These are phyloP conservation scores for Schizosaccharomyces versatilis DNA, from an alignment of 1,139 yeast genomes.

Conservation along the genomic window DNA sequence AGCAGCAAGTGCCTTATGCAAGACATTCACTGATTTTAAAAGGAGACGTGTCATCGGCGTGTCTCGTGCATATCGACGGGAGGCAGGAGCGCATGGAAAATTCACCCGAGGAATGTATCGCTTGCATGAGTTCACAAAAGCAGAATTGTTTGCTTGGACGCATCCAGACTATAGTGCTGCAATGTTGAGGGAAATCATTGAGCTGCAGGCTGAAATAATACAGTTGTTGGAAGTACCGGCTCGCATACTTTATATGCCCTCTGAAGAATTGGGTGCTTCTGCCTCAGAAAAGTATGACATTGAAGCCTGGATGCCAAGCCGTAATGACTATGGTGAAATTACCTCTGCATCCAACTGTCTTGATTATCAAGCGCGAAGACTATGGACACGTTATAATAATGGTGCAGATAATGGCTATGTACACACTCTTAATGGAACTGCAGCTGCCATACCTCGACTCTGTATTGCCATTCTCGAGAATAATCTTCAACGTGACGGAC, in stretches of 20 bases:
- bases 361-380: slow-evolving; percentile 71
- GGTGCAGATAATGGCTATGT: slow-evolving; percentile 25
- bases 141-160: slow-evolving; percentile 69
- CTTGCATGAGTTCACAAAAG: slow-evolving; percentile 95
- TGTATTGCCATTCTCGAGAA: slow-evolving; percentile 76
- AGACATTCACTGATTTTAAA: slow-evolving; percentile 21
- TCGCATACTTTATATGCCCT: slow-evolving; percentile 70
- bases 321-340: slow-evolving; percentile 81
- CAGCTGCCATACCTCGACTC: slow-evolving; percentile 83
- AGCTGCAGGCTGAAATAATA: slow-evolving; percentile 44
- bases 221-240: slow-evolving; percentile 54
- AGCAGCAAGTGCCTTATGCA: slow-evolving; percentile 41
- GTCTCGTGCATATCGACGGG: slow-evolving; percentile 78
- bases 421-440: slow-evolving; percentile 85
- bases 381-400: slow-evolving; percentile 35
- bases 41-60: slow-evolving; percentile 46
- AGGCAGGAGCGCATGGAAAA: slow-evolving; percentile 89
- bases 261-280: slow-evolving; percentile 79
- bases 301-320: slow-evolving; percentile 98
- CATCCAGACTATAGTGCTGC: slow-evolving; percentile 19
- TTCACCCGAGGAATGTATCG: slow-evolving; percentile 84
- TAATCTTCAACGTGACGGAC: slow-evolving; percentile 37
- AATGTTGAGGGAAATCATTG: slow-evolving; percentile 39
- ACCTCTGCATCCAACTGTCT: slow-evolving; percentile 83
- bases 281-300: slow-evolving; percentile 81